These are phyloP conservation scores for Cytospora piceicola DNA, from an alignment of 2,329 filamentous ascomycete species.

Conservation along the genomic window DNA sequence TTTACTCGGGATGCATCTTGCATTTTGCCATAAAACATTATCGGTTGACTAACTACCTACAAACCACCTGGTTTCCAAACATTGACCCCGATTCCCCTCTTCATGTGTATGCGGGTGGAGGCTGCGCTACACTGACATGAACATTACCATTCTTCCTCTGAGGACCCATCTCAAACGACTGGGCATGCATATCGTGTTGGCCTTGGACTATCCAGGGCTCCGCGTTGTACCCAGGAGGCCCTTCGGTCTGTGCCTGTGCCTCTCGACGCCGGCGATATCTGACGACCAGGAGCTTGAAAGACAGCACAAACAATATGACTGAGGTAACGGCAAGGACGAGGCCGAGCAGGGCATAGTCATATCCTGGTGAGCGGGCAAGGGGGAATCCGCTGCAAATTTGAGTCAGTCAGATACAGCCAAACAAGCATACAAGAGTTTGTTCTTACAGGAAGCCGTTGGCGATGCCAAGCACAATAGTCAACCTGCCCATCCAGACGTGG, in stretches of 20 bases:
- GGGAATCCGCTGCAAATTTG: slow-evolving; percentile 54
- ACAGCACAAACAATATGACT: slow-evolving; percentile 42
- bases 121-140: slow-evolving; percentile 7
- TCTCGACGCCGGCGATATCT: slow-evolving; percentile 34
- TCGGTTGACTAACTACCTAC: not conserved
- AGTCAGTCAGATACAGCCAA: slow-evolving; percentile 16
- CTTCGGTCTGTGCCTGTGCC: slow-evolving; percentile 6
- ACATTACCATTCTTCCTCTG: slow-evolving; percentile 17
- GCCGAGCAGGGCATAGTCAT: slow-evolving; percentile 52
- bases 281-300: slow-evolving; percentile 42
- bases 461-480: slow-evolving; percentile 56
- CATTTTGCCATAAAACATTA: not conserved
- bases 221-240: slow-evolving; percentile 18
- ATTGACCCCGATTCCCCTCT: not conserved
- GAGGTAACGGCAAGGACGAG: slow-evolving; percentile 51
- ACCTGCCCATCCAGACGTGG: slow-evolving; percentile 62
- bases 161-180: slow-evolving; percentile 15
- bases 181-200: not conserved
- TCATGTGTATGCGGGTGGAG: slow-evolving; percentile 9
- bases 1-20: not conserved
- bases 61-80: not conserved
- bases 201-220: slow-evolving; percentile 26
- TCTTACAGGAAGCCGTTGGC: slow-evolving; percentile 62
- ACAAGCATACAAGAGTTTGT: not conserved
- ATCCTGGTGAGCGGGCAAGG: slow-evolving; percentile 55